These are phyloP conservation scores for Atractiella rhizophila DNA, from an alignment of 768 basidiomycete genomes.

Conservation along the genomic window DNA sequence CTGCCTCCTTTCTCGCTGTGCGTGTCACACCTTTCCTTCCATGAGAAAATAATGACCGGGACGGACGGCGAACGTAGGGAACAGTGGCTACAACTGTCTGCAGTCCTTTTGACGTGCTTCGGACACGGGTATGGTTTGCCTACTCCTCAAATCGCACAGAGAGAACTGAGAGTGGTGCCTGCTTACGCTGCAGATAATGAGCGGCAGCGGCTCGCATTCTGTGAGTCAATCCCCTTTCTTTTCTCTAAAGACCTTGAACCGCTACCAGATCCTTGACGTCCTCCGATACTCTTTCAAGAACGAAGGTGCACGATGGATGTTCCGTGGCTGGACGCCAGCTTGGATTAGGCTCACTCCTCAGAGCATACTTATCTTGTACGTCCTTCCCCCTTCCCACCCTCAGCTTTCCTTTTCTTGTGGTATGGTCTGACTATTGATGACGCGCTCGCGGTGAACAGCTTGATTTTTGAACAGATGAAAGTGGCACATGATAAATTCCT, in stretches of 20 bases:
- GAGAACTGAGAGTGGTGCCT: neutral
- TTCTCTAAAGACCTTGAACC: neutral
- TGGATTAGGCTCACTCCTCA: conserved; percentile 7
- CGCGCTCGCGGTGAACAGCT: too few relatives aligned
- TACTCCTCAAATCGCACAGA: neutral
- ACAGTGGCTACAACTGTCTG: conserved; percentile 14
- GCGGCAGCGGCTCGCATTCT: conserved; percentile 2
- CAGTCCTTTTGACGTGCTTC: conserved; percentile 12
- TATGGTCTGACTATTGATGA: too few relatives aligned
- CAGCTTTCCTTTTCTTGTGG: neutral
- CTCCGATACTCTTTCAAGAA: conserved; percentile 10
- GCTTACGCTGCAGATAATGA: conserved; percentile 10
- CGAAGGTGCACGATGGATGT: conserved; percentile 11
- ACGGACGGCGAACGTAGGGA: too few relatives aligned
- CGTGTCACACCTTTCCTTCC: neutral
- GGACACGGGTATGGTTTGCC: conserved; percentile 6
- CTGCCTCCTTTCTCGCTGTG: conserved; percentile 13
- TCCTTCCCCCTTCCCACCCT: neutral
- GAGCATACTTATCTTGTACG: neutral
- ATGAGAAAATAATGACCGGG: neutral
- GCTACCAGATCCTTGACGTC: neutral
- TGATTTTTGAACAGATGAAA: too few relatives aligned
- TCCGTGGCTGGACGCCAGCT: conserved; percentile 14
- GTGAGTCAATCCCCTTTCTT: neutral
- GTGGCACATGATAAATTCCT: too few relatives aligned